Base-by-base conservation (phyloP, 1,284 basidiomycete species). In the Leccinum solheimii region DNA sequence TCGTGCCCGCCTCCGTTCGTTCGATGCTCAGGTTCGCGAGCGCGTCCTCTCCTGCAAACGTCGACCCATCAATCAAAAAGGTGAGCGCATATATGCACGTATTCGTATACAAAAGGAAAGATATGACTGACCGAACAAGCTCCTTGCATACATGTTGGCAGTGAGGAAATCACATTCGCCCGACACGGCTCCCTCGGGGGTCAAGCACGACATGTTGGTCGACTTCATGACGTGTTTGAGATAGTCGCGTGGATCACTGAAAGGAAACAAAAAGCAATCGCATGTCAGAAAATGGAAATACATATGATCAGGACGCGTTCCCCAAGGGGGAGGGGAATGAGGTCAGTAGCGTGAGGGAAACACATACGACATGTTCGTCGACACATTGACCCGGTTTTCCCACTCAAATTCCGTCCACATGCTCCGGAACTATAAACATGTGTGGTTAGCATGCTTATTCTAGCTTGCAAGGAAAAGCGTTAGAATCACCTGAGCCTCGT, bases 1-100 rank as follows among this genome's bases (percentile, higher is more conserved):
- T 90, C 5, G 82, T 84, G 1, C 94, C 94, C 13, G 79, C 80
- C 59, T 95, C 92, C 48, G 92, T 89, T 71, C 92, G 86, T 74
- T 99, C 97, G 65, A 99, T 90, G 68, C 92, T 95, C 65, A 98
- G 77, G 76, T 99, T 99, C 50, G 97, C 97, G 38, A 99, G 78
- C 0, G 97, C 97, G 72, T 99, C 97, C 78, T 99, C 97, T 60
- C 92, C 91, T 93, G 64, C 55, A 27, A 1, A n/a, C 23, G 6
- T 8, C 19, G 32, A 10, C 3, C 43, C 43, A 10, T 6, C 19
- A 45, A 45, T 45, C 10, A 45, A 45, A 45, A 45, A 45, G 19
- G 19, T 45, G 43, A n/a, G n/a, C 26, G 45, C 21, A 49, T 48
- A 21, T 21, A 48, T 49, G n/a, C n/a, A 49, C 21, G n/a, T 49